Evolutionary conservation across 2,329 filamentous ascomycete species (phyloP).

Genomic region (Aotearoamyces nothofagi): DNA sequence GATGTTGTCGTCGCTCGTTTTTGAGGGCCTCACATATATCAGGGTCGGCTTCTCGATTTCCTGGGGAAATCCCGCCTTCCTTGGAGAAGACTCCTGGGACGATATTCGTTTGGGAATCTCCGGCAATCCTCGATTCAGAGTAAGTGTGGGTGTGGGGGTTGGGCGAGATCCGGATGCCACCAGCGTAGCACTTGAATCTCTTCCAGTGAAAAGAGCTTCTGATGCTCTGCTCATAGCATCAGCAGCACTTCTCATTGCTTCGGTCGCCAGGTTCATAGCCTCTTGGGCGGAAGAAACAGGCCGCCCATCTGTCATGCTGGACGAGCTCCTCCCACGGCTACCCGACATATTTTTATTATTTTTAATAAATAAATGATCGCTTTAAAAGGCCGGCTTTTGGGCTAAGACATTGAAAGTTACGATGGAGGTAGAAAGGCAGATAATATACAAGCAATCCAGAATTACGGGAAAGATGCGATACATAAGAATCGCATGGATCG

Average conservation of each 20-base stretch:
- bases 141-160: background rate
- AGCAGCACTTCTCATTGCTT: conserved; percentile 18
- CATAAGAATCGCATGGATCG: too few relatives aligned
- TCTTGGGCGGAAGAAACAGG: background rate
- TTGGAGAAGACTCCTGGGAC: background rate
- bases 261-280: conserved; percentile 10
- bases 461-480: too few relatives aligned
- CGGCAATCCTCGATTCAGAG: background rate
- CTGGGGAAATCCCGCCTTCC: background rate
- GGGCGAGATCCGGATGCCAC: background rate
- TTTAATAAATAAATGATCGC: too few relatives aligned
- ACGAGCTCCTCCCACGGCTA: too few relatives aligned
- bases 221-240: conserved; percentile 18
- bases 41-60: background rate
- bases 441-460: background rate
- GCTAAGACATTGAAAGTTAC: background rate
- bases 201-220: conserved; percentile 11
- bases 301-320: conserved; percentile 2
- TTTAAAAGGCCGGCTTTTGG: conserved; percentile 1
- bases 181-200: conserved; percentile 1
- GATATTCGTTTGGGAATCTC: background rate
- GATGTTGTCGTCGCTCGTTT: background rate
- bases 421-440: background rate
- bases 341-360: too few relatives aligned
- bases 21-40: background rate